Evolutionary conservation across 768 basidiomycete species (phyloP).

Genomic region (Lyophyllum decastes): DNA sequence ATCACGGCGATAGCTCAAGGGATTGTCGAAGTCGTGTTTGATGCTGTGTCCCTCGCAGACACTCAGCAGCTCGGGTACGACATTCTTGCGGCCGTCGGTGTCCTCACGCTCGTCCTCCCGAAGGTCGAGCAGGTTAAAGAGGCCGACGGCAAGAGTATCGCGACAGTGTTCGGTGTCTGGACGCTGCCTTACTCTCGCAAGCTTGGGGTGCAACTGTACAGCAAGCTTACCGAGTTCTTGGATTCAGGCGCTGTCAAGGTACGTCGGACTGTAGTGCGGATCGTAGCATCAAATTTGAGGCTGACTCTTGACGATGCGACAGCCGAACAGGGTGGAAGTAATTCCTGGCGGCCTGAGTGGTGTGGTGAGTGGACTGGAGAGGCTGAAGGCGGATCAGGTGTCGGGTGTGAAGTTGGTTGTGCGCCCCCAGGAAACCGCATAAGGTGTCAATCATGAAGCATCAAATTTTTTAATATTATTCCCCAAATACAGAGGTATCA

Average conservation of each 20-base stretch:
- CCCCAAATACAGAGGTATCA: not conserved
- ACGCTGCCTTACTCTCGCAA: conserved; percentile 6
- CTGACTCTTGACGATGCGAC: not conserved
- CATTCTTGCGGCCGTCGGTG: conserved; percentile 37
- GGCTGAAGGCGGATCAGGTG: conserved; percentile 39
- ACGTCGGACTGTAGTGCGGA: not conserved
- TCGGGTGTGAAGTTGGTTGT: conserved; percentile 47
- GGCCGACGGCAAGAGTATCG: conserved; percentile 10
- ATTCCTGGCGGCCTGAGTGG: conserved; percentile 47
- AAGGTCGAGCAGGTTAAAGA: conserved; percentile 18
- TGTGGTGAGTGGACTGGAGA: conserved; percentile 40
- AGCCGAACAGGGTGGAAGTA: conserved; percentile 47
- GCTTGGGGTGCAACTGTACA: conserved; percentile 10
- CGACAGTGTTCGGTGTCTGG: conserved; percentile 1
- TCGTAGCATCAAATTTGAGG: not conserved
- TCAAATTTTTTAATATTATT: not conserved
- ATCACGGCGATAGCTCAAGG: conserved; percentile 18
- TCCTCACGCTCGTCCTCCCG: conserved; percentile 24
- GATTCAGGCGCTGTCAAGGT: conserved; percentile 24
- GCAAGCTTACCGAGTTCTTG: conserved; percentile 12
- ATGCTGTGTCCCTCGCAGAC: conserved; percentile 33
- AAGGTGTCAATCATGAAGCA: not conserved
- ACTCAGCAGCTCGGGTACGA: conserved; percentile 39
- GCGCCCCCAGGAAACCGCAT: conserved; percentile 27
- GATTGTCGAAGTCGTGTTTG: conserved; percentile 25